Base-by-base conservation (phyloP, 2,329 filamentous ascomycete genomes). In the Escovopsis sp. region DNA sequence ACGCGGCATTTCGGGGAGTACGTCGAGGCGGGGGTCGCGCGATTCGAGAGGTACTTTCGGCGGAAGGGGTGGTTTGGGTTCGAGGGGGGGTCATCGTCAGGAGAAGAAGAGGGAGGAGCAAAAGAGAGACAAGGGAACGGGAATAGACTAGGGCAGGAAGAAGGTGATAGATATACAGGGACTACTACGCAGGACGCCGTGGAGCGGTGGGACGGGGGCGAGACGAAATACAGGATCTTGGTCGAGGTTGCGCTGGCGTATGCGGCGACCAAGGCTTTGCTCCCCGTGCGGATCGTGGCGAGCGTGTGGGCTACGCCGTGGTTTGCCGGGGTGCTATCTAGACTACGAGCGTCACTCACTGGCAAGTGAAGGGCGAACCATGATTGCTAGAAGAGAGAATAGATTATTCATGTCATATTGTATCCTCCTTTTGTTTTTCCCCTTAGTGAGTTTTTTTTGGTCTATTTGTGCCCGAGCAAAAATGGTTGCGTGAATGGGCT, bases 221-320 rank as follows among this genome's bases (percentile, higher is more conserved):
- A 68, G 37, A 45, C 47, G n/a, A 62, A 60, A 41, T 73, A 75
- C 48, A 66, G 63, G 42, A 59, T 76, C n/a, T 59, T 74, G 5
- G 59, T 76, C 0, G 73, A 79, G 55, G 72, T 96, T 43, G 90
- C 84, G 17, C 79, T 90, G 15, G 87, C 90, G 5, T 98, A 90
- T 63, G 81, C 85, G 1, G 70, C 94, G 42, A 92, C 85, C 1
- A 98, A 98, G 60, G 76, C 75, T 13, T 51, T 96, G 39, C 55
- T 98, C 43, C 85, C 90, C 1, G 48, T 82, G 11, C 70, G 90
- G 45, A 71, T 98, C 41, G 61, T 79, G 18, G 57, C 74, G 6
- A 94, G 87, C 58, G 69, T 92, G 4, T 93, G 82, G 84, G 79
- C 72, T 12, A 94, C 90, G 32, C 90, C 90, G 4, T 92, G 84